Conservation (phyloP, 2,329 filamentous ascomycete species). For the Diaporthe vexans region DNA sequence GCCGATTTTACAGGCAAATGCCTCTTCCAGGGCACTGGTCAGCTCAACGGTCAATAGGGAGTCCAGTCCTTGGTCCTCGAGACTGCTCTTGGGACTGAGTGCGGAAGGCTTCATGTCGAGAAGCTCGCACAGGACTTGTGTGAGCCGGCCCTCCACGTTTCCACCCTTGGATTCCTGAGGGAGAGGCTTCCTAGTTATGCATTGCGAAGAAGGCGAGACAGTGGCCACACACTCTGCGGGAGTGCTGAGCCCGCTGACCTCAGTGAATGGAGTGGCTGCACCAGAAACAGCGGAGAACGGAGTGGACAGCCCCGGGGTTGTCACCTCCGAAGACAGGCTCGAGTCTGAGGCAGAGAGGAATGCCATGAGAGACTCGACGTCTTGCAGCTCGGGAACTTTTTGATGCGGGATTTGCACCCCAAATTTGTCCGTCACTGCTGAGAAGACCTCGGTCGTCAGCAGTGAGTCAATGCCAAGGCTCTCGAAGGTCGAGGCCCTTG, state of each 20-base stretch:
- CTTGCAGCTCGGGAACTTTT: background rate
- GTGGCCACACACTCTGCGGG: background rate
- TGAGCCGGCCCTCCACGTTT: background rate
- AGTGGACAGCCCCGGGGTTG: background rate
- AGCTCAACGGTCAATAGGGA: background rate
- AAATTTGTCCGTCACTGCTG: background rate
- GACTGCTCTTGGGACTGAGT: background rate
- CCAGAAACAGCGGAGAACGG: background rate
- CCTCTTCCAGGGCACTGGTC: background rate
- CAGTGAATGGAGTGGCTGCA: background rate
- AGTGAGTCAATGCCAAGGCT: slow-evolving; percentile 56
- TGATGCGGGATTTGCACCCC: background rate
- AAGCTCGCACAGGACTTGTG: background rate
- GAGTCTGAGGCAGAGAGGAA: background rate
- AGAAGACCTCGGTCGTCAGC: slow-evolving; percentile 51
- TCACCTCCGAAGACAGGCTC: background rate
- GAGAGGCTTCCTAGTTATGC: background rate
- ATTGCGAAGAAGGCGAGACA: background rate
- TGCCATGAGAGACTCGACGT: background rate
- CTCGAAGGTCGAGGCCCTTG: slow-evolving; percentile 45
- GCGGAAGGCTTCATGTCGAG: background rate
- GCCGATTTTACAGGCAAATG: background rate
- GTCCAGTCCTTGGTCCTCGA: slow-evolving; percentile 1
- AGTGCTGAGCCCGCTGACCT: background rate
- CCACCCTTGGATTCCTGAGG: background rate